Conservation (phyloP, 169 alveolate genomes). For the Plasmodium gaboni region DNA sequence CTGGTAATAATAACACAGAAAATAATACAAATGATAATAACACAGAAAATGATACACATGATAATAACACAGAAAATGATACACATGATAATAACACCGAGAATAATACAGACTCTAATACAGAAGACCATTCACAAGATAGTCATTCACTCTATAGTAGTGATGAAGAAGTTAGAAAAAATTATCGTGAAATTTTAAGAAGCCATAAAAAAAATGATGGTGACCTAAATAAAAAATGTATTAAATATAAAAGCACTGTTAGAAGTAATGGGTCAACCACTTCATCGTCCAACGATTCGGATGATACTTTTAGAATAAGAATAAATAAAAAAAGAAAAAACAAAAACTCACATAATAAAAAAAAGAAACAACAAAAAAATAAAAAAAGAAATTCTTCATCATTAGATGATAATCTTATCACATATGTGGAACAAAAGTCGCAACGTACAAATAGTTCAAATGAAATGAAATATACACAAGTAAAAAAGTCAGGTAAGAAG, state of each 20-base stretch:
- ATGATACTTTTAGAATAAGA: constrained; percentile 31
- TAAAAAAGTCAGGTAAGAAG: not conserved
- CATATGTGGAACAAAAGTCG: not conserved
- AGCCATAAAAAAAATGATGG: constrained; percentile 14
- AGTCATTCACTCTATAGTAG: not conserved
- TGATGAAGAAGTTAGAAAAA: constrained; percentile 3
- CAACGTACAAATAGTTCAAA: not conserved
- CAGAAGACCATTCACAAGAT: not conserved
- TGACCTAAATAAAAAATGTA: not conserved
- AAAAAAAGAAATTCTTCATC: not conserved
- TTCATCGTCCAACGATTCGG: constrained; percentile 47
- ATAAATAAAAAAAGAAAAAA: constrained; percentile 26
- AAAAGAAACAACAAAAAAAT: not conserved
- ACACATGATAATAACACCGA: constrained; percentile 14
- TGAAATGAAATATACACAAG: not conserved
- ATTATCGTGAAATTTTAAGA: constrained; percentile 57
- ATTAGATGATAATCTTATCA: not conserved
- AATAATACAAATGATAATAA: not conserved
- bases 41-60: not conserved
- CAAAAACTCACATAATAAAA: constrained; percentile 19
- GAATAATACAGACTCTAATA: not conserved
- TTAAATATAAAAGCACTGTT: constrained; percentile 7
- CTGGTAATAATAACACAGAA: no score
- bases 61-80: not conserved
- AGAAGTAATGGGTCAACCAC: constrained; percentile 23